Evolutionary conservation across 2,329 filamentous ascomycete genomes (phyloP), one percentile per base, ranked within the genome.

Genomic region (Fusarium sp.): DNA sequence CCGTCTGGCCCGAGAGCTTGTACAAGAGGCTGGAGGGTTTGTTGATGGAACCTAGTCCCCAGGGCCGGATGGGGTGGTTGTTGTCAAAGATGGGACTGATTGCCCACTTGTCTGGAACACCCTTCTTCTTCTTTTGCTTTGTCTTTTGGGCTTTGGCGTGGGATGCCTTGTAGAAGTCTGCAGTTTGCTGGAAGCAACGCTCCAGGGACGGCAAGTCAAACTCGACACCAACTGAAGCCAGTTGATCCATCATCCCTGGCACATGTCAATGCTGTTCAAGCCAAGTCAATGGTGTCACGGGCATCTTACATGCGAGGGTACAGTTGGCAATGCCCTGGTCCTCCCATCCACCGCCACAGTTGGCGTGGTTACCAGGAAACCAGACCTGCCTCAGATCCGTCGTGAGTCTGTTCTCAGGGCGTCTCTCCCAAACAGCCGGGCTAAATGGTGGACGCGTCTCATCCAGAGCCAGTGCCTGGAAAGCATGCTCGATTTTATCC

Each of bases 301-400:
- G 47, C 15, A n/a, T 76, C 84, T 74, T 74, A 85, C 84, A 85
- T 20, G 82, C 79, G 56, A 85, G 78, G 25, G 81, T 81, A 17
- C 81, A 79, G 62, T 85, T 83, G 4, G 84, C 79, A 22, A 85
- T 81, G 52, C 85, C 86, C 69, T 88, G 84, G 57, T 89, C 87
- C 6, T 82, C 79, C 89, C 89, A 93, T 3, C 92, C 92, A 35
- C 92, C 92, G 6, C 92, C 92, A 56, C 93, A 90, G 75, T 94
- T 93, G 12, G 87, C 90, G 78, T 95, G 93, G 59, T 88, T 90
- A 8, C 93, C 93, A 0, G 93, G 90, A 76, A 95, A 95, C 90
- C 90, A 92, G 14, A 87, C 86, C 70, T 88, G 87, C 32, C 86
- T 82, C 52, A 88, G 80, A 68, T 88, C 83, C 2, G 85, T 86